phyloP scores from a whole-genome alignment of 257 asterid species.

The Verbascum thapsus region DNA sequence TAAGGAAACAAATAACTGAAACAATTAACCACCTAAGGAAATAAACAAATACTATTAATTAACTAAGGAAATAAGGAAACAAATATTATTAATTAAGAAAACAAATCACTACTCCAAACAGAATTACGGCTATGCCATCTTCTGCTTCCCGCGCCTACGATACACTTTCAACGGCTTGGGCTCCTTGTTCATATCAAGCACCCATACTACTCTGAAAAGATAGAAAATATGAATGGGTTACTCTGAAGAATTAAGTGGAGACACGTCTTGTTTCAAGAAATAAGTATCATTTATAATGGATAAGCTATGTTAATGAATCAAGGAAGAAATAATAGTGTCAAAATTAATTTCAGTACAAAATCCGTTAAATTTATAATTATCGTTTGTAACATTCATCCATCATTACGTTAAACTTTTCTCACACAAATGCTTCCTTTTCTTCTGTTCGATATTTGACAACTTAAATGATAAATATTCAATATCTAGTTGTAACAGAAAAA shows the following conservation, averaged over 20 bases:
- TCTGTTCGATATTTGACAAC: neutral
- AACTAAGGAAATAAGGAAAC: too few species aligned
- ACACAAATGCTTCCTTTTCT: constrained; percentile 10
- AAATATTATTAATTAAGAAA: neutral
- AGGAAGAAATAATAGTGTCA: neutral
- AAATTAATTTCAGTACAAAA: constrained; percentile 2
- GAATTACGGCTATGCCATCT: too few species aligned
- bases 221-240: constrained; percentile 22
- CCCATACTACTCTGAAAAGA: constrained; percentile 68
- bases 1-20: too few species aligned
- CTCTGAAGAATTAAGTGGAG: neutral
- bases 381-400: constrained; percentile 2
- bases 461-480: constrained; percentile 9
- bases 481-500: constrained; percentile 12
- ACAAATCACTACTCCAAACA: too few species aligned
- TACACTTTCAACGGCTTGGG: too few species aligned
- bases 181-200: too few species aligned
- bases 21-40: too few species aligned
- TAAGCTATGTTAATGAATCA: constrained; percentile 18
- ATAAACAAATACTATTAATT: too few species aligned
- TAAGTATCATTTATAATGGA: constrained; percentile 24
- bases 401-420: constrained; percentile 9
- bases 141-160: too few species aligned
- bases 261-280: constrained; percentile 25
- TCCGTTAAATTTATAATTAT: constrained; percentile 1